phyloP scores from a whole-genome alignment of 1,284 basidiomycete genomes.

The Cutaneotrichosporon mucoides region DNA sequence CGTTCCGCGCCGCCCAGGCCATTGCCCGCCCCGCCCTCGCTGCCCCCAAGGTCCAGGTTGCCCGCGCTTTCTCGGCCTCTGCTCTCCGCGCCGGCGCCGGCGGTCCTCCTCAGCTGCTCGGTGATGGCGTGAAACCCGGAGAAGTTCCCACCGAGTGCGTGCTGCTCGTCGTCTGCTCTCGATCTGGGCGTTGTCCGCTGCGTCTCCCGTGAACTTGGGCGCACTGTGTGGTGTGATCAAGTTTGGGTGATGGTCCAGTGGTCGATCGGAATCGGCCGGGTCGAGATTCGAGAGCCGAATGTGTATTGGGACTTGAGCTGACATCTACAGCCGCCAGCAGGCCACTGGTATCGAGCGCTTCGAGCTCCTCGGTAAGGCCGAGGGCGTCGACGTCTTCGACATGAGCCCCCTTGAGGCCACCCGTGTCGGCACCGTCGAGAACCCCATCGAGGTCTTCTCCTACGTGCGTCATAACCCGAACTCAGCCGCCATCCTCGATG shows the following conservation, averaged over 20 bases:
- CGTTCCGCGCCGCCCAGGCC: constrained; percentile 31
- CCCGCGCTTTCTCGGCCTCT: constrained; percentile 43
- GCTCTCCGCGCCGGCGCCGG: constrained; percentile 28
- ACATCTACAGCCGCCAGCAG: constrained; percentile 61
- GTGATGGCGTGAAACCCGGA: constrained; percentile 19
- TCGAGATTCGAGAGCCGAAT: neutral
- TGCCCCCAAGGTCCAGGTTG: constrained; percentile 6
- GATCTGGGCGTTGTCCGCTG: too few relatives aligned
- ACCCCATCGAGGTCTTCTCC: constrained; percentile 84
- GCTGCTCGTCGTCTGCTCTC: neutral
- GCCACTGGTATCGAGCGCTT: constrained; percentile 95
- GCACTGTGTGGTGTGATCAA: too few relatives aligned
- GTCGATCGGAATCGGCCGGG: neutral
- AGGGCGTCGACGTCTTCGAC: constrained; percentile 90
- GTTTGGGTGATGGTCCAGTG: neutral
- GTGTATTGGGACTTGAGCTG: neutral
- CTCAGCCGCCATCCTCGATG: constrained; percentile 22
- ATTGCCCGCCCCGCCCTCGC: constrained; percentile 19
- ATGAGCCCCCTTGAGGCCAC: constrained; percentile 77
- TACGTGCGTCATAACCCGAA: constrained; percentile 59
- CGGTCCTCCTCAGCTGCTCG: constrained; percentile 35
- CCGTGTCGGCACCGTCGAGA: constrained; percentile 78
- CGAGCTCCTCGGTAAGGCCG: constrained; percentile 81
- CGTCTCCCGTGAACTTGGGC: too few relatives aligned
- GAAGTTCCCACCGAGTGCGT: constrained; percentile 48